Conservation (phyloP, 371 early-diverging fungal species). For the Dichotomocladium elegans region DNA sequence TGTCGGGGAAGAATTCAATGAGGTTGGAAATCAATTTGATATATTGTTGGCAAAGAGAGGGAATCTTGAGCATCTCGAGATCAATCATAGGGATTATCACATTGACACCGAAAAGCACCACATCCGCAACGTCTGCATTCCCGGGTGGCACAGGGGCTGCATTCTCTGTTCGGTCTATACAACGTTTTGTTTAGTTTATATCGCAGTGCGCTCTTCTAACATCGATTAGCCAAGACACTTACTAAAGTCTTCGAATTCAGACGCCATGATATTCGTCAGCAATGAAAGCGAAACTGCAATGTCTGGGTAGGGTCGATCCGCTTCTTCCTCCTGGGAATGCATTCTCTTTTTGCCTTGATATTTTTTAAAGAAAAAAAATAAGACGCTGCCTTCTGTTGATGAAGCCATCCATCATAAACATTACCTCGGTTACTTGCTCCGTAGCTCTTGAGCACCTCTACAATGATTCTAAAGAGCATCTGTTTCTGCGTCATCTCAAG, state of each 20-base stretch:
- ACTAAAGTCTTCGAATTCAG: slow-evolving; percentile 55
- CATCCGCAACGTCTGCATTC: slow-evolving; percentile 52
- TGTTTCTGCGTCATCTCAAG: slow-evolving; percentile 40
- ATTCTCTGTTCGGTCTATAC: slow-evolving; percentile 6
- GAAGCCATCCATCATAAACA: not conserved
- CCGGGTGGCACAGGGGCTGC: slow-evolving; percentile 11
- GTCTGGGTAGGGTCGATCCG: slow-evolving; percentile 69
- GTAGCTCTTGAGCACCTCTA: slow-evolving; percentile 47
- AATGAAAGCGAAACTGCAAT: slow-evolving; percentile 59
- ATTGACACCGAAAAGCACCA: slow-evolving; percentile 68
- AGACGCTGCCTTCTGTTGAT: no score
- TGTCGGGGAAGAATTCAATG: slow-evolving; percentile 67
- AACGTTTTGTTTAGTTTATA: not conserved
- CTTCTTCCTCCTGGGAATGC: slow-evolving; percentile 51
- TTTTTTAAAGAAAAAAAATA: no score
- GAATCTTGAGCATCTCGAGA: slow-evolving; percentile 72
- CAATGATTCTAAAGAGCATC: slow-evolving; percentile 41
- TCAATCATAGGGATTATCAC: slow-evolving; percentile 69
- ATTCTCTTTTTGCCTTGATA: slow-evolving; percentile 56
- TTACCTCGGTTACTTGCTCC: slow-evolving; percentile 50
- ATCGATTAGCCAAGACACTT: slow-evolving; percentile 22
- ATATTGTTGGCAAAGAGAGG: slow-evolving; percentile 65
- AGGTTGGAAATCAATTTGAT: slow-evolving; percentile 62
- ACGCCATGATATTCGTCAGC: slow-evolving; percentile 56
- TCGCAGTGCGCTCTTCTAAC: not conserved